Evolutionary conservation across 257 asterid species (phyloP), one percentile per base, ranked within the genome.

Genomic region (Petunia secreta): DNA sequence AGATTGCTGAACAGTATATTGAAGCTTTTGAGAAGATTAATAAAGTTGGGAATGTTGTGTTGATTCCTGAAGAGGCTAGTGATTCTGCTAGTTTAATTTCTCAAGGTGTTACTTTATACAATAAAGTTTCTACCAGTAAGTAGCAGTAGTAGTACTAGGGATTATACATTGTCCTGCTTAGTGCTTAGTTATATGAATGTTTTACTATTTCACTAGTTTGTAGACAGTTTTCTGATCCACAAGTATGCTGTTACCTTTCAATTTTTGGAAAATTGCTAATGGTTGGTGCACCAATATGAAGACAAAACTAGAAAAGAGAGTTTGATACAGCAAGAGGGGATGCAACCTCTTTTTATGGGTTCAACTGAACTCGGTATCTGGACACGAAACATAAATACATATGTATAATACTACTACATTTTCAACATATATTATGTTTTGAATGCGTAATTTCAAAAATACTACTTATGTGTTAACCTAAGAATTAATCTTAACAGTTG

Each of bases 1-100:
- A 41, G 62, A 14, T 80, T 80, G 82, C 79, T 54, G 83, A 80
- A 60, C 79, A 80, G 62, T 80, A 67, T 55, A 44, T 80, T 55
- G 83, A 55, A 1, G 83, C n/a, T 13, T 25, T 80, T 34, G 78
- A 80, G n/a, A 80, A 80, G 68, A 80, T 57, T n/a, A 58, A 9
- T 59, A 41, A 80, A 52, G 4, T 16, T 2, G 79, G 63, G 15
- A 58, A 16, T 1, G 50, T 73, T 48, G 6, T 38, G 14, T 10
- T 80, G 64, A 25, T 73, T 8, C 80, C 83, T 58, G 75, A 44
- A 71, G 48, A 80, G 58, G 60, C 8, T 46, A 10, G 64, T n/a
- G 74, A 71, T 36, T 16, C 54, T 58, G 43, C 55, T 46, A 36
- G 55, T 15, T 5, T 71, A 34, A 6, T 80, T 63, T 55, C 43